phyloP scores from a whole-genome alignment of 306 rosid genomes.

The Rosa rugosa region DNA sequence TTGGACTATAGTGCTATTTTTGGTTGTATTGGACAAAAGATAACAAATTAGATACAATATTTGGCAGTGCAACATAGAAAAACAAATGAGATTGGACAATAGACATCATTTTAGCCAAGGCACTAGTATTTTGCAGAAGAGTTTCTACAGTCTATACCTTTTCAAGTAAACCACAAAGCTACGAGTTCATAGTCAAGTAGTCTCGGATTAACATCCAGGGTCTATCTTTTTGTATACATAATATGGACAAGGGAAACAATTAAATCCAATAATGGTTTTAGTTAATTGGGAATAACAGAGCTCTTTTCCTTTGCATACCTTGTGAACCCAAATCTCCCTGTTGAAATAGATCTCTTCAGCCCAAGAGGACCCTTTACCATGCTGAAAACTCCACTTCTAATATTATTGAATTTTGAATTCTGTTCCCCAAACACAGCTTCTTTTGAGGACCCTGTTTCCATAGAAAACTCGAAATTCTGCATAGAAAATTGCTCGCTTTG shows the following conservation, averaged over 20 bases:
- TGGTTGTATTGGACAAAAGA: not conserved
- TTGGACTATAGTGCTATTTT: not conserved
- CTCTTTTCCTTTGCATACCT: conserved; percentile 37
- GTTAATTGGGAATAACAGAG: conserved; percentile 35
- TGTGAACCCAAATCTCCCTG: conserved; percentile 39
- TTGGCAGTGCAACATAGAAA: not conserved
- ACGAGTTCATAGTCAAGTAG: not conserved
- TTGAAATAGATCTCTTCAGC: conserved; percentile 45
- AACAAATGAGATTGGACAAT: not conserved
- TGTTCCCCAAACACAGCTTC: conserved; percentile 19
- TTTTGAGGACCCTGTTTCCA: conserved; percentile 42
- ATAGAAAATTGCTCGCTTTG: not conserved
- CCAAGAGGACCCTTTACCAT: conserved; percentile 25
- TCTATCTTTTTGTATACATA: conserved; percentile 1
- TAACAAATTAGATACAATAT: not conserved
- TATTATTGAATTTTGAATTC: conserved; percentile 11
- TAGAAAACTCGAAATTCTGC: conserved; percentile 17
- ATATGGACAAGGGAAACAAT: not conserved
- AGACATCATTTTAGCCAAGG: not conserved
- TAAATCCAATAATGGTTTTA: not conserved
- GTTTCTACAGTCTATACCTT: not conserved
- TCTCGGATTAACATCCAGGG: not conserved
- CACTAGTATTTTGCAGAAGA: not conserved
- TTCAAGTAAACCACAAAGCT: not conserved
- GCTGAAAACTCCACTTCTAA: conserved; percentile 27